Base-by-base conservation (phyloP, 805 yeast species). In the Priceomyces castillae region DNA sequence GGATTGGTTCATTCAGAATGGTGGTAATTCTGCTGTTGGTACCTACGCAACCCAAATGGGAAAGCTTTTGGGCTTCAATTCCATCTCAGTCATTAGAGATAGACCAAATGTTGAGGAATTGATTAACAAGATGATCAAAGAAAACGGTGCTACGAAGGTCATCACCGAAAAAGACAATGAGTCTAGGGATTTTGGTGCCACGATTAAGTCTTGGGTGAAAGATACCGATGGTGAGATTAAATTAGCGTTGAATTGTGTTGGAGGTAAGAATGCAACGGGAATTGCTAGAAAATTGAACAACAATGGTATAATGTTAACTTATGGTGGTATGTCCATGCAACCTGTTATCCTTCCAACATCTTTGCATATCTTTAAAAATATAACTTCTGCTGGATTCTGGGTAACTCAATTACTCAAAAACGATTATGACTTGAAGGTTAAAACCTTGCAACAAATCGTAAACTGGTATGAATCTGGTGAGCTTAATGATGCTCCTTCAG, bases 281-380 rank as follows among this genome's bases (percentile, higher is more conserved):
- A 74, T 94, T 53, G 92, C 96, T 7, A 76, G 97, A 52, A 92
- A 90, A 61, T 74, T 94, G 43, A 81, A 80, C 30, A 67, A 71
- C 12, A 80, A 86, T 53, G 96, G 94, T 1, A 76, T 82, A 38
- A 69, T 94, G 73, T 79, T 90, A 53, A 89, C 98, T 1, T 94
- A 94, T 59, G 99, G 99, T 26, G 98, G 96, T 30, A 94, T 94
- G 99, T 88, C 97, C 2, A 82, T 84, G 73, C 90, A 88, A 67
- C 99, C 99, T 1, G 95, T 94, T 9, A 77, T 80, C n/a, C 65
- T 94, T 43, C 97, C 98, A 31, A 89, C 97, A 1, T 80, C 95
- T 0, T 69, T 87, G 46, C 87, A 87, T 59, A 90, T 94, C 50
- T 94, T 94, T 74, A 94, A 92, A 65, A 86, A 90, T 58, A 65